Evolutionary conservation across 2,329 filamentous ascomycete genomes (phyloP).

Genomic region (Cladosporium sp.): DNA sequence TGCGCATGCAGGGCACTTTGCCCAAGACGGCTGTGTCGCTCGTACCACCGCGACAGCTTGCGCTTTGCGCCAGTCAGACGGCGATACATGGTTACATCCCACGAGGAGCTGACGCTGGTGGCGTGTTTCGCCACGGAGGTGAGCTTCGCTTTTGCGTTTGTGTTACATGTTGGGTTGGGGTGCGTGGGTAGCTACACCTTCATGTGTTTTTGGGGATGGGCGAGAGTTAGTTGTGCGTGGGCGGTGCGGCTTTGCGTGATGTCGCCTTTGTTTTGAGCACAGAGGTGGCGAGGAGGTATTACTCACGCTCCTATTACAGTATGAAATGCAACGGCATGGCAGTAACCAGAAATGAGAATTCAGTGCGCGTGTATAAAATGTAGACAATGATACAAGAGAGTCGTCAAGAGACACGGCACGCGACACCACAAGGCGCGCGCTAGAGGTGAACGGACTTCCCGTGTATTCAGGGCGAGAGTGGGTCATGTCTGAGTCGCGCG

Average conservation of each 20-base stretch:
- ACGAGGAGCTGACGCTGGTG: conserved; percentile 10
- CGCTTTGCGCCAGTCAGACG: conserved; percentile 4
- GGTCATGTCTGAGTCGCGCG: conserved; percentile 16
- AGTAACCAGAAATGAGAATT: background rate
- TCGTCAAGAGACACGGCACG: background rate
- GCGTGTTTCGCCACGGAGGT: background rate
- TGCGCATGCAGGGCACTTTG: conserved; percentile 6
- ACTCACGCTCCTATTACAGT: too few species aligned
- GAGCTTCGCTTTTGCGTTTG: background rate
- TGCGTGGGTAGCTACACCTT: conserved; percentile 7
- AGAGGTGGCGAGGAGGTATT: background rate
- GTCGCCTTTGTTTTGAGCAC: background rate
- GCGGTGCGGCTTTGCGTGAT: background rate
- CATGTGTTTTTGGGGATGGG: background rate
- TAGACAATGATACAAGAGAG: background rate
- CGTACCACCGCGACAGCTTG: conserved; percentile 1
- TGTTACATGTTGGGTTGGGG: background rate
- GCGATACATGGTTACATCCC: conserved; percentile 12
- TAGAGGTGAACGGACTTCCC: conserved; percentile 14
- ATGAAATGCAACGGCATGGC: background rate
- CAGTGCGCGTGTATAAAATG: background rate
- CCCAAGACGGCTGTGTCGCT: background rate
- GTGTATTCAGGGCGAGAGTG: conserved; percentile 13
- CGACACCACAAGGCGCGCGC: conserved; percentile 11
- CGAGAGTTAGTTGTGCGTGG: background rate